Evolutionary conservation across 176 grass and related monocot species (phyloP).

Genomic region (Miscanthus lutarioriparius): DNA sequence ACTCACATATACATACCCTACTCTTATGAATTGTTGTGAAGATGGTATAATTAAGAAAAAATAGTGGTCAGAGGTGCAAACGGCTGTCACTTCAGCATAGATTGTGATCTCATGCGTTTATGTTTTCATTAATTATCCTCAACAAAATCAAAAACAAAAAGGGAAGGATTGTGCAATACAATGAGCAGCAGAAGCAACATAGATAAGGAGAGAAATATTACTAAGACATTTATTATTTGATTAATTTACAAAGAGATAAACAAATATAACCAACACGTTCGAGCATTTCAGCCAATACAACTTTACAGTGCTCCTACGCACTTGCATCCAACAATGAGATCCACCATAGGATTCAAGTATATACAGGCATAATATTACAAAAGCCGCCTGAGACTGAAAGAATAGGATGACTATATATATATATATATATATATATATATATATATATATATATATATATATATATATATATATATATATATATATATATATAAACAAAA

Average conservation of each 20-base stretch:
- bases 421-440: too few relatives aligned
- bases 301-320: conserved; percentile 17
- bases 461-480: too few relatives aligned
- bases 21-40: too few relatives aligned
- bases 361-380: conserved; percentile 30
- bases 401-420: conserved; percentile 8
- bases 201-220: not conserved
- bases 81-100: not conserved
- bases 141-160: not conserved
- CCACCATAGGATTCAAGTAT: not conserved
- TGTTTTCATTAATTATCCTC: not conserved
- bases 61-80: too few relatives aligned
- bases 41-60: too few relatives aligned
- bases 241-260: conserved; percentile 11
- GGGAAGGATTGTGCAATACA: not conserved
- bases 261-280: not conserved
- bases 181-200: not conserved
- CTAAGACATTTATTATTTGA: conserved; percentile 17
- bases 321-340: not conserved
- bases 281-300: not conserved
- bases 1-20: too few relatives aligned
- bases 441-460: too few relatives aligned
- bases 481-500: too few relatives aligned
- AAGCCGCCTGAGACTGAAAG: not conserved
- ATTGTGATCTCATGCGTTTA: not conserved